Evolutionary conservation across 164 flowering plant genomes (phyloP).

Genomic region (Amborella trichopoda): DNA sequence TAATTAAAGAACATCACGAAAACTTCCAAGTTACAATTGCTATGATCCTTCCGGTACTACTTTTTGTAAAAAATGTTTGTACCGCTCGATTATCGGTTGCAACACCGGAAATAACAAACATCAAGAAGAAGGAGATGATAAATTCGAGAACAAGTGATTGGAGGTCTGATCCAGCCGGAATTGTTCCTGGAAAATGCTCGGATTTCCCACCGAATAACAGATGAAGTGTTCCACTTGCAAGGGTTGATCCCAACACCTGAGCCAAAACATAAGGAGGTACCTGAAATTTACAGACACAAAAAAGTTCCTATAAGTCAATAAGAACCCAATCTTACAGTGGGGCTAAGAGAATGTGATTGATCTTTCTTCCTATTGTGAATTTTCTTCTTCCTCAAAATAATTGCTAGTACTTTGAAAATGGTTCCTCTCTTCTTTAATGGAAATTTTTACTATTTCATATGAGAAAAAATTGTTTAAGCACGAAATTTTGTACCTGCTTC

Average conservation of each 20-base stretch:
- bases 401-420: neutral
- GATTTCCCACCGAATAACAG: constrained; percentile 23
- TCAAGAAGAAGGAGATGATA: constrained; percentile 61
- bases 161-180: constrained; percentile 33
- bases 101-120: constrained; percentile 71
- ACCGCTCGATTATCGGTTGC: constrained; percentile 74
- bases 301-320: too few relatives aligned
- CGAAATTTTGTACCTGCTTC: constrained; percentile 42
- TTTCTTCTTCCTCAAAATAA: neutral
- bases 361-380: neutral
- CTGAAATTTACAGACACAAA: constrained; percentile 10
- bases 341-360: neutral
- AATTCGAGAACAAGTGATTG: constrained; percentile 56
- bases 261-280: constrained; percentile 42
- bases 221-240: constrained; percentile 50
- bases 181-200: constrained; percentile 33
- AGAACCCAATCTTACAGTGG: neutral
- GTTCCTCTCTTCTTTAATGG: neutral
- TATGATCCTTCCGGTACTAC: neutral
- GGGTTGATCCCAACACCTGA: constrained; percentile 43
- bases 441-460: too few relatives aligned
- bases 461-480: neutral
- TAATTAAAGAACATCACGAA: neutral
- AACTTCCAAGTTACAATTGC: neutral
- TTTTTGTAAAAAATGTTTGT: constrained; percentile 8